phyloP scores from a whole-genome alignment of 176 grass and related monocot species.

The Bromus sterilis region DNA sequence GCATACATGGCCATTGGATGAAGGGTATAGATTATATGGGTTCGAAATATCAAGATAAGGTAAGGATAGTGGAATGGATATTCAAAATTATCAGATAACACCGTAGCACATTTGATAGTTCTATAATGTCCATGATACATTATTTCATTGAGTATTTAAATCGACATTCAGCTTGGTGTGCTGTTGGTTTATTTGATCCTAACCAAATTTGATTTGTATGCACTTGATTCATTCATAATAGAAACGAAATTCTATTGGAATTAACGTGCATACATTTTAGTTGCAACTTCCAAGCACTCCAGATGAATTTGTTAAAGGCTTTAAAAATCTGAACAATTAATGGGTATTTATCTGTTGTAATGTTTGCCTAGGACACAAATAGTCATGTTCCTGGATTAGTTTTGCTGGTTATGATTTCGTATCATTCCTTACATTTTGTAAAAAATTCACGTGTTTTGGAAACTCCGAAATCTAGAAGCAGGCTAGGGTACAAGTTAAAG shows the following conservation, averaged over 20 bases:
- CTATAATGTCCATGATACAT: neutral
- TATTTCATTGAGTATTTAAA: neutral
- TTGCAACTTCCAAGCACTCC: neutral
- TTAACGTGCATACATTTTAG: neutral
- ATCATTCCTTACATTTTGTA: neutral
- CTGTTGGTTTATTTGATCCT: neutral
- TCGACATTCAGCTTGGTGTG: neutral
- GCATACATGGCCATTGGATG: conserved; percentile 70
- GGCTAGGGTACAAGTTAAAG: neutral
- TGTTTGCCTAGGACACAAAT: neutral
- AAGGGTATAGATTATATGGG: conserved; percentile 79
- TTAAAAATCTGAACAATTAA: neutral
- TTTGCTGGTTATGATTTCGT: neutral
- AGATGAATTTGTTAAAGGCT: neutral
- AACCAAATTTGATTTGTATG: neutral
- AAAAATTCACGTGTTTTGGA: neutral
- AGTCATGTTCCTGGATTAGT: neutral
- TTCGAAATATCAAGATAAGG: conserved; percentile 34
- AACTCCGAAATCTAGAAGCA: neutral
- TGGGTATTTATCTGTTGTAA: neutral
- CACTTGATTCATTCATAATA: neutral
- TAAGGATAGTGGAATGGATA: conserved; percentile 19
- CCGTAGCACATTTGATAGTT: neutral
- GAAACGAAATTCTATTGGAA: neutral
- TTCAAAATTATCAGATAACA: neutral